phyloP scores from a whole-genome alignment of 1,284 basidiomycete genomes.

The Fomitopsis schrenkii region DNA sequence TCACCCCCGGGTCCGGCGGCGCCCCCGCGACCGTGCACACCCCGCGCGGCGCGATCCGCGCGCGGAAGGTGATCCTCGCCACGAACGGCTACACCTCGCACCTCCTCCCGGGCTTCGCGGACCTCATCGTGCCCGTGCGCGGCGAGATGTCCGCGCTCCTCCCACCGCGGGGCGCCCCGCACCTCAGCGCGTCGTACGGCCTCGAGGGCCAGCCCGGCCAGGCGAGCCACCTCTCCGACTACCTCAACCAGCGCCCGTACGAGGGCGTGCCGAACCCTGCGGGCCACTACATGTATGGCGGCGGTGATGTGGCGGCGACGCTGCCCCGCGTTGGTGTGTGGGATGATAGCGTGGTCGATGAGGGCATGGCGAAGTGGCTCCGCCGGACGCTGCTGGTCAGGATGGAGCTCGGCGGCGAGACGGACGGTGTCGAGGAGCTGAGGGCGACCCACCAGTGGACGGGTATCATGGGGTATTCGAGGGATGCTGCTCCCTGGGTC shows the following conservation, averaged over 20 bases:
- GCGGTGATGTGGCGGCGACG: conserved; percentile 1
- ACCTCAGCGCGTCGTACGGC: conserved; percentile 35
- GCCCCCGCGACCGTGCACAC: conserved; percentile 41
- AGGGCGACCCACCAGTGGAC: conserved; percentile 6
- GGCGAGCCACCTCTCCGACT: conserved; percentile 46
- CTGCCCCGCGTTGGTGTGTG: not conserved
- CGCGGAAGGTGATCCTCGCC: conserved; percentile 68
- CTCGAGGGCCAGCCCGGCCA: conserved; percentile 55
- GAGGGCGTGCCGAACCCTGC: conserved; percentile 34
- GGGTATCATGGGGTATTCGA: conserved; percentile 7
- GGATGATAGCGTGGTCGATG: conserved; percentile 6
- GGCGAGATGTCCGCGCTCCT: conserved; percentile 67
- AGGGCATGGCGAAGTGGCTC: conserved; percentile 5
- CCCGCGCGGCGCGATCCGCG: conserved; percentile 45
- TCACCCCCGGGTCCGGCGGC: conserved; percentile 25
- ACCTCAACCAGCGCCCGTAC: conserved; percentile 64
- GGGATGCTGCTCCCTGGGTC: conserved; percentile 4
- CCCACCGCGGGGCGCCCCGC: conserved; percentile 33
- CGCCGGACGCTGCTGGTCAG: not conserved
- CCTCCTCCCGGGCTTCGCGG: conserved; percentile 45
- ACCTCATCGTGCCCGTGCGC: conserved; percentile 48
- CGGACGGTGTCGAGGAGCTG: not conserved
- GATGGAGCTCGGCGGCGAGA: conserved; percentile 6
- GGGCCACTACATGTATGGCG: conserved; percentile 17
- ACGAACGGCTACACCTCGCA: conserved; percentile 75